A percentile compares a stretch with the other conserved stretches of the same genome.
phyloP scores from a whole-genome alignment of 148 eudicot genomes.

The Vaccinium corymbosum region DNA sequence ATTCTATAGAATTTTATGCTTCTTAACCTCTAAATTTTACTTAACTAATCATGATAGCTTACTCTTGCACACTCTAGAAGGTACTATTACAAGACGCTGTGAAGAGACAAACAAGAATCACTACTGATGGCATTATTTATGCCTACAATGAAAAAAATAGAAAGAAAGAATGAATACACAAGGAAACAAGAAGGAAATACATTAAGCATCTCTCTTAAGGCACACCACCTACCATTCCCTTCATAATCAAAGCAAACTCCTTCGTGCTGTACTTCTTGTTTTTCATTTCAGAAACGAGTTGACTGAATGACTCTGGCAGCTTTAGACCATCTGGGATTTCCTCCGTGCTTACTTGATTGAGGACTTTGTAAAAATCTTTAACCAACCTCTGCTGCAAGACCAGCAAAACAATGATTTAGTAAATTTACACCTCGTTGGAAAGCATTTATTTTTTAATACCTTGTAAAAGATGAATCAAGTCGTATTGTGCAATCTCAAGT shows the following conservation, averaged over 20 bases:
- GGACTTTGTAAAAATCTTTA: slow-evolving; percentile 74
- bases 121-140: not conserved
- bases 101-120: not conserved
- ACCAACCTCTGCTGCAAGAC: slow-evolving; percentile 64
- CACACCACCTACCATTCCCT: slow-evolving; percentile 72
- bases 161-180: not conserved
- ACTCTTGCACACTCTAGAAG: not conserved
- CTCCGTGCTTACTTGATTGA: slow-evolving; percentile 74
- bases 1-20: not conserved
- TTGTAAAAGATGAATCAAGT: not conserved
- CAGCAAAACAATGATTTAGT: slow-evolving; percentile 15
- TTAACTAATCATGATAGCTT: not conserved
- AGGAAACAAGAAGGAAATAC: not conserved
- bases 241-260: slow-evolving; percentile 80
- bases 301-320: slow-evolving; percentile 77
- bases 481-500: slow-evolving; percentile 4
- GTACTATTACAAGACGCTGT: not conserved
- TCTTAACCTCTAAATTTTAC: not conserved
- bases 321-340: slow-evolving; percentile 61
- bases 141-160: not conserved
- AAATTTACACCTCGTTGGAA: not conserved
- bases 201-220: not conserved
- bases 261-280: slow-evolving; percentile 66
- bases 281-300: slow-evolving; percentile 88
- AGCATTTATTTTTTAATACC: not conserved